A percentile compares a stretch with the other conserved stretches of the same genome.
These are phyloP conservation scores for Hypoxylon intermedium DNA, from an alignment of 495 filamentous ascomycete species.

Conservation along the genomic window DNA sequence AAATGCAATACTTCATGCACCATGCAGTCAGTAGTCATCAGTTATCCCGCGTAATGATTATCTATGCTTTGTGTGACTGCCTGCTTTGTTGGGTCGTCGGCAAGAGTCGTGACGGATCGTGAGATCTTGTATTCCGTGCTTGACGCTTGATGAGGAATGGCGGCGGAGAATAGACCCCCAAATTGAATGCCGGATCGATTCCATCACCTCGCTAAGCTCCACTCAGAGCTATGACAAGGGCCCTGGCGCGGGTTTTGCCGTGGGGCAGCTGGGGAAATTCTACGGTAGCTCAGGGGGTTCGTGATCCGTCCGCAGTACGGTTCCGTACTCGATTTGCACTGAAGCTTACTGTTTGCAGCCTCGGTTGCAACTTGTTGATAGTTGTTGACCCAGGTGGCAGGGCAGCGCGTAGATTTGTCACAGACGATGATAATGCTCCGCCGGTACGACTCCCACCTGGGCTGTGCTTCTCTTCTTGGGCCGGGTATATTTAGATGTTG, in stretches of 20 bases:
- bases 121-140: not conserved
- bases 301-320: constrained; percentile 22
- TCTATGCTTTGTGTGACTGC: constrained; percentile 8
- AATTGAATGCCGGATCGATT: constrained; percentile 24
- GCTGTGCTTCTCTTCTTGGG: constrained; percentile 1
- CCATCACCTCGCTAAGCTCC: constrained; percentile 28
- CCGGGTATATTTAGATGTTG: not conserved
- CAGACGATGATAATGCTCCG: constrained; percentile 22
- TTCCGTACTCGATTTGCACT: constrained; percentile 26
- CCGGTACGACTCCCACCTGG: constrained; percentile 4
- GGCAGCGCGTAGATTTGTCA: constrained; percentile 23
- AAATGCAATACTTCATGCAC: constrained; percentile 19
- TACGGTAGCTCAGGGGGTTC: constrained; percentile 33
- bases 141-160: constrained; percentile 22
- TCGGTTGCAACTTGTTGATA: constrained; percentile 33
- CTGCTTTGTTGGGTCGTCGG: not conserved
- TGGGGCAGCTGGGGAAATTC: constrained; percentile 26
- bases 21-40: constrained; percentile 2
- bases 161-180: constrained; percentile 24
- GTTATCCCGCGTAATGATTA: not conserved
- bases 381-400: constrained; percentile 19
- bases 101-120: constrained; percentile 2
- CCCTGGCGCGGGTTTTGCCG: constrained; percentile 31
- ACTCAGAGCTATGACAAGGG: constrained; percentile 18
- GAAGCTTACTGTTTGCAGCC: constrained; percentile 31